These are phyloP conservation scores for Monilinia aucupariae DNA, from an alignment of 2,329 filamentous ascomycete species.

Conservation along the genomic window DNA sequence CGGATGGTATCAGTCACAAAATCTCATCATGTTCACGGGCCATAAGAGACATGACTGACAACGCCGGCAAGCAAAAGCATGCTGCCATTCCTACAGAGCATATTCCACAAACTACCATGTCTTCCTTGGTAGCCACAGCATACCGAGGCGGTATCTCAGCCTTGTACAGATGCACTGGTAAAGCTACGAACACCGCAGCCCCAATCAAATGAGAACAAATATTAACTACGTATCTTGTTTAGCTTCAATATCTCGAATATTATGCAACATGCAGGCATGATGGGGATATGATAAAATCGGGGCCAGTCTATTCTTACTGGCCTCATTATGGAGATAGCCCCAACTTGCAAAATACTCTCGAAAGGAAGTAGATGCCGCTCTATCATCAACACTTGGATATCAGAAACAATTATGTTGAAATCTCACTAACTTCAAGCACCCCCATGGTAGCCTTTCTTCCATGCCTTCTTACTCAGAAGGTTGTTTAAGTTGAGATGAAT, in stretches of 20 bases:
- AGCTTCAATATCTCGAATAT: slow-evolving; percentile 1
- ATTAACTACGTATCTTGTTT: slow-evolving; percentile 37
- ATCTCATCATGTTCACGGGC: not conserved
- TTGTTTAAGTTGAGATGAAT: slow-evolving; percentile 10
- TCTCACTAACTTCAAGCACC: not conserved
- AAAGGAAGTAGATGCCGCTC: slow-evolving; percentile 29
- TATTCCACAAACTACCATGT: slow-evolving; percentile 40
- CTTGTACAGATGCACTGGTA: slow-evolving; percentile 38
- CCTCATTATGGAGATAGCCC: slow-evolving; percentile 37
- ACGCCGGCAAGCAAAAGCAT: slow-evolving; percentile 44
- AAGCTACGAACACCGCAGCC: slow-evolving; percentile 37
- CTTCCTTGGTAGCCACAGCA: slow-evolving; percentile 35
- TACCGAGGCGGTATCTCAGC: slow-evolving; percentile 38
- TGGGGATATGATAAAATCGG: not conserved
- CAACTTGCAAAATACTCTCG: slow-evolving; percentile 32
- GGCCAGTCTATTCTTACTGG: slow-evolving; percentile 28
- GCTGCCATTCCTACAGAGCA: slow-evolving; percentile 43
- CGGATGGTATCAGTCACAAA: slow-evolving; percentile 16
- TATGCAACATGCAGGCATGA: not conserved
- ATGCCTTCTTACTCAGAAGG: slow-evolving; percentile 9
- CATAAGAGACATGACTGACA: slow-evolving; percentile 32
- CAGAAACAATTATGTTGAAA: slow-evolving; percentile 15
- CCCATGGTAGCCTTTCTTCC: not conserved
- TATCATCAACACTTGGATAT: slow-evolving; percentile 17
- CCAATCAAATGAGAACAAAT: slow-evolving; percentile 44